A percentile compares a stretch with the other conserved stretches of the same genome.
phyloP scores from a whole-genome alignment of 2,329 filamentous ascomycete species.

The Penicillium sp. region DNA sequence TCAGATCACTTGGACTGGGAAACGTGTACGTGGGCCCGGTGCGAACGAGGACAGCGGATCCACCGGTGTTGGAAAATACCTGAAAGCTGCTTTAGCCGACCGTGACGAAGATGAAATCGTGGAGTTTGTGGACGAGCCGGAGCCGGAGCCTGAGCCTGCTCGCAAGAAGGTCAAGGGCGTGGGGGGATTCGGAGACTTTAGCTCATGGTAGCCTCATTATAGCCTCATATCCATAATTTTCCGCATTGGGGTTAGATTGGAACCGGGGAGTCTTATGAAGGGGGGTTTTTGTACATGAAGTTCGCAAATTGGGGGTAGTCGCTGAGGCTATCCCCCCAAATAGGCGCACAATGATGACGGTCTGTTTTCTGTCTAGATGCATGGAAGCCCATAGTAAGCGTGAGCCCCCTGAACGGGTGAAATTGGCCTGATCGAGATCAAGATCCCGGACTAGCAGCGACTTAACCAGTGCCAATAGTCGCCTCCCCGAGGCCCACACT shows the following conservation, averaged over 20 bases:
- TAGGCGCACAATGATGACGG: background rate
- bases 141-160: constrained; percentile 63
- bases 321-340: background rate
- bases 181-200: constrained; percentile 91
- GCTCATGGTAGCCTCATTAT: constrained; percentile 76
- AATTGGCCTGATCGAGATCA: background rate
- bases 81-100: constrained; percentile 59
- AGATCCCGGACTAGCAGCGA: background rate
- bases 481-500: constrained; percentile 1
- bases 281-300: background rate
- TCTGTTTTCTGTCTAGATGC: background rate
- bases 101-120: constrained; percentile 58
- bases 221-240: constrained; percentile 59
- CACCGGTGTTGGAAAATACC: constrained; percentile 73
- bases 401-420: background rate
- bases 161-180: constrained; percentile 73
- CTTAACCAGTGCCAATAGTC: background rate
- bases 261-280: background rate
- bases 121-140: constrained; percentile 60
- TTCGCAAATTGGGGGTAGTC: background rate
- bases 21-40: constrained; percentile 71
- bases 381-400: background rate
- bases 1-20: constrained; percentile 92
- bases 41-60: constrained; percentile 50
- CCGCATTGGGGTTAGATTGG: background rate